A percentile compares a stretch with the other conserved stretches of the same genome.
Conservation (phyloP, 495 filamentous ascomycete species). For the Tirmania nivea region DNA sequence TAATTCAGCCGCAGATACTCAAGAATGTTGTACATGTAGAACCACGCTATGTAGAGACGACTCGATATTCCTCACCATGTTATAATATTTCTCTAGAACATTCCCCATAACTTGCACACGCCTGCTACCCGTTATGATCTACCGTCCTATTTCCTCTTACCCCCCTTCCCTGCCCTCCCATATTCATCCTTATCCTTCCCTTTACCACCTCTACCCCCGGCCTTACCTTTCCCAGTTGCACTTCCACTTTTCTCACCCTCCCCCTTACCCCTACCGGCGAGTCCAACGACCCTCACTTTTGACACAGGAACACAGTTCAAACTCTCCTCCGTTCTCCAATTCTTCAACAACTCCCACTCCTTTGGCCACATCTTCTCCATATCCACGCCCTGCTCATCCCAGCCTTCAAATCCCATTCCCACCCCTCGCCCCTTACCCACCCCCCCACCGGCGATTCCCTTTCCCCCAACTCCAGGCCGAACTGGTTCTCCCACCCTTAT, state of each 20-base stretch:
- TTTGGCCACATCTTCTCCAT: slow-evolving; percentile 29
- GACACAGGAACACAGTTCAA: slow-evolving; percentile 54
- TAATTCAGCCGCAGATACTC: too few relatives aligned
- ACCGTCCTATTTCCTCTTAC: neutral
- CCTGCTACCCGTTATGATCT: too few relatives aligned
- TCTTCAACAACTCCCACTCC: slow-evolving; percentile 50
- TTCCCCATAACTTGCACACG: too few relatives aligned
- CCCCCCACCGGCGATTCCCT: slow-evolving; percentile 32
- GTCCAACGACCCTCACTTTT: slow-evolving; percentile 60
- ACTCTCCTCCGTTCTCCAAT: neutral
- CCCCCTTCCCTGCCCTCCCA: neutral
- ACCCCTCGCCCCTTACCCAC: slow-evolving; percentile 54
- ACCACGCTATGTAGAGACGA: too few relatives aligned
- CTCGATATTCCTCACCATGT: too few relatives aligned
- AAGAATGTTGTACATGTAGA: too few relatives aligned
- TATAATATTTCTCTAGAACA: too few relatives aligned
- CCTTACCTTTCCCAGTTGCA: slow-evolving; percentile 24
- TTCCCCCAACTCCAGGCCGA: slow-evolving; percentile 23
- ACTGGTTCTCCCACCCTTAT: slow-evolving; percentile 5
- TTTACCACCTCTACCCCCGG: slow-evolving; percentile 24
- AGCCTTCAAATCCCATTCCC: slow-evolving; percentile 63
- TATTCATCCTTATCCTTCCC: slow-evolving; percentile 4
- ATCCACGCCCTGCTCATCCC: slow-evolving; percentile 60
- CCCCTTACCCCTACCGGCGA: slow-evolving; percentile 21
- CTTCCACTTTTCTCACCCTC: slow-evolving; percentile 28